Evolutionary conservation across 495 filamentous ascomycete species (phyloP), one percentile per base, ranked within the genome.

Genomic region (Aspergillus bridgeri): DNA sequence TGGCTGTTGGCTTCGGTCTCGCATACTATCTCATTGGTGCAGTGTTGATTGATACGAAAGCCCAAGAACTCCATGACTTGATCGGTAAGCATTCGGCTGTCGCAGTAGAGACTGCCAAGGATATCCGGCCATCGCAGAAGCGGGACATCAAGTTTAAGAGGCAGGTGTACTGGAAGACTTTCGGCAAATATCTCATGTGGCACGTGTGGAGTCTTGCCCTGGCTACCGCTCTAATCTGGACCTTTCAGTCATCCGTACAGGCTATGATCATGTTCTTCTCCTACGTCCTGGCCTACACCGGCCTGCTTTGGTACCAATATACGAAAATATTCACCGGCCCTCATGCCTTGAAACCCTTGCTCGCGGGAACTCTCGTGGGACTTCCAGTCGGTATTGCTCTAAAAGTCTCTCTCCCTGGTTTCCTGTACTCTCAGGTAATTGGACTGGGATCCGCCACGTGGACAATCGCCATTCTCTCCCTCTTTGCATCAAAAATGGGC

Each of bases 11-110:
- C 4, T 84, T 83, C 63, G 80, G 79, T 20, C 66, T 86, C 21
- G 78, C 76, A 0, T 86, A 85, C 60, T 86, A 85, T 56, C 69
- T 86, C 22, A 76, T 84, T 21, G 82, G 81, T 22, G 83, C 83
- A 8, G 79, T 86, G 6, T 69, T 80, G 20, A 80, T 86, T 20
- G 83, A 86, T 60, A 78, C 77, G 60, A 82, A 83, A 45, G 80
- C 82, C 23, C 74, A 80, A 38, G 78, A 81, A 51, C 74, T 86
- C 3, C 78, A 81, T 50, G 70, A 71, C 6, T 65, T 78, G 5
- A 72, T 82, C 17, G 80, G 81, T 42, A 69, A 72, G 7, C 66
- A 73, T 27, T 50, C 59, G 2, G 66, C 75, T 7, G 54, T 65
- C 6, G 62, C 65, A 6, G 62, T 78, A 22, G 67, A 63, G 18